phyloP scores from a whole-genome alignment of 1,284 basidiomycete species.

The Ceratobasidium papillatum region DNA sequence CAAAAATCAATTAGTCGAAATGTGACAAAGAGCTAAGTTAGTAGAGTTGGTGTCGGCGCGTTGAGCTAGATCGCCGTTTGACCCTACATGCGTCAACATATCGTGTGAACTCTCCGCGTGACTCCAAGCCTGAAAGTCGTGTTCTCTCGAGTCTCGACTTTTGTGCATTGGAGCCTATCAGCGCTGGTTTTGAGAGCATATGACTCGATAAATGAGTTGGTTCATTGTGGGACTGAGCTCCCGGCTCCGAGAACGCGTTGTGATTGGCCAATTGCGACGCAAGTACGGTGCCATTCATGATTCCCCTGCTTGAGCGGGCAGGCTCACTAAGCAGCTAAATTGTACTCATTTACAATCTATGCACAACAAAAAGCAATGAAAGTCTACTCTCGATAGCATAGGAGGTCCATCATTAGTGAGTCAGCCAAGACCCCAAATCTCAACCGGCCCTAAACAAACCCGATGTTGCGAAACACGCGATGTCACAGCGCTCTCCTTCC shows the following conservation, averaged over 20 bases:
- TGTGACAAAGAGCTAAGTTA: background rate
- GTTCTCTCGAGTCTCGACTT: background rate
- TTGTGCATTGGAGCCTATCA: background rate
- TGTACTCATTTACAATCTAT: background rate
- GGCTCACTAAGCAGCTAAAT: background rate
- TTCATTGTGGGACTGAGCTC: background rate
- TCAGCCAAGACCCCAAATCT: conserved; percentile 24
- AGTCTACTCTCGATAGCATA: background rate
- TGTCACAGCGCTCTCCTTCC: background rate
- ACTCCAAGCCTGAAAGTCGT: conserved; percentile 9
- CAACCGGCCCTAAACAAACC: conserved; percentile 26
- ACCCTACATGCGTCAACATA: conserved; percentile 15
- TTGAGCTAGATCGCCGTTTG: conserved; percentile 13
- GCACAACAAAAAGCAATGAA: background rate
- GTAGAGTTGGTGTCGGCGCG: conserved; percentile 15
- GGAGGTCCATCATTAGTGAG: background rate
- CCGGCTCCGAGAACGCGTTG: background rate
- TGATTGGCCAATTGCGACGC: background rate
- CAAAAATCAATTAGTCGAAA: background rate
- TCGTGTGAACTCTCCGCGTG: conserved; percentile 10
- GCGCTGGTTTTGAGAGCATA: background rate
- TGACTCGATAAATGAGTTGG: conserved; percentile 2
- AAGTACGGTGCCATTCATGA: background rate
- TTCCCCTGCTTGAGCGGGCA: background rate
- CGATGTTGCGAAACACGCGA: conserved; percentile 32